These are phyloP conservation scores for Beauveria sp. DNA, from an alignment of 2,329 filamentous ascomycete genomes.

Conservation along the genomic window DNA sequence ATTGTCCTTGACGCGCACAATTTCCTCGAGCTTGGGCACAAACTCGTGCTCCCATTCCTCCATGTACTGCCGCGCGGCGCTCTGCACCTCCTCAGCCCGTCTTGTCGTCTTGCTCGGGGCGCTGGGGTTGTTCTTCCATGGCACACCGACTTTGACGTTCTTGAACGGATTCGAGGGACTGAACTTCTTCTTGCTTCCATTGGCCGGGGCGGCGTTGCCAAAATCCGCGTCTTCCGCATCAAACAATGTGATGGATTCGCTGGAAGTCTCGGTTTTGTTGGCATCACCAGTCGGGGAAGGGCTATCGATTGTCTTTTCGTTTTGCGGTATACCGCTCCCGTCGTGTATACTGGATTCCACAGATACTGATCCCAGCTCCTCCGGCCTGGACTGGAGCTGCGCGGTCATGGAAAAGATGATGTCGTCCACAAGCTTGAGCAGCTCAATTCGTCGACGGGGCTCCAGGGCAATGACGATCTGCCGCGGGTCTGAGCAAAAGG, in stretches of 20 bases:
- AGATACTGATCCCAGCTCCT: conserved; percentile 24
- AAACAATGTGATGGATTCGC: conserved; percentile 9
- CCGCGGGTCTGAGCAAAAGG: conserved; percentile 45
- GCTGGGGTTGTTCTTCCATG: conserved; percentile 9
- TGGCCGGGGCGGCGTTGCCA: background rate
- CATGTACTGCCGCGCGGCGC: conserved; percentile 58
- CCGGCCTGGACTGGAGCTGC: conserved; percentile 35
- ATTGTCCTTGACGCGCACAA: conserved; percentile 46
- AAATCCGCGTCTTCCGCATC: conserved; percentile 9
- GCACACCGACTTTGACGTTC: conserved; percentile 16
- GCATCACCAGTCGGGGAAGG: conserved; percentile 10
- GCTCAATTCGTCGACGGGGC: conserved; percentile 40
- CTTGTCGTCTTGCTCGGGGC: conserved; percentile 1
- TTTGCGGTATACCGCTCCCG: background rate
- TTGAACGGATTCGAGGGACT: conserved; percentile 3
- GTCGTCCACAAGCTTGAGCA: conserved; percentile 42
- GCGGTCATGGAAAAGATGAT: conserved; percentile 48
- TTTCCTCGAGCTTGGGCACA: conserved; percentile 61
- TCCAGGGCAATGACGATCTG: conserved; percentile 49
- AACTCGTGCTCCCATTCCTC: conserved; percentile 71
- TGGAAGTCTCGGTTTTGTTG: conserved; percentile 12
- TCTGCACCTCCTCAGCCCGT: conserved; percentile 28
- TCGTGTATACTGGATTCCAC: conserved; percentile 8
- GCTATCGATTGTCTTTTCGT: background rate
- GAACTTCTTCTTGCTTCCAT: background rate